A percentile compares a stretch with the other conserved stretches of the same genome.
Conservation (phyloP, 2,329 filamentous ascomycete species). For the Cytospora mali region DNA sequence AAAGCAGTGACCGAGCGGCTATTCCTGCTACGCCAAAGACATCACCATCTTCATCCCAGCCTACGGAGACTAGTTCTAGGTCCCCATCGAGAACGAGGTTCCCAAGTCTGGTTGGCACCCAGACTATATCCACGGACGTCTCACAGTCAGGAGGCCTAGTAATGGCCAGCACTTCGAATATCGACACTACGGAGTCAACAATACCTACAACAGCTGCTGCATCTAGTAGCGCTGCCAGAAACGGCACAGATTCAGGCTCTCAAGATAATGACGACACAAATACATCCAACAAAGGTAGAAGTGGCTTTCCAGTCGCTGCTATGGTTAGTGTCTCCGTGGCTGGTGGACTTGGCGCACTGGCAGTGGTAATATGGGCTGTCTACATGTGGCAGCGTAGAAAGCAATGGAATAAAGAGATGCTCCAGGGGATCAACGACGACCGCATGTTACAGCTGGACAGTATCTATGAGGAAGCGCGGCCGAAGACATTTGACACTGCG, state of each 20-base stretch:
- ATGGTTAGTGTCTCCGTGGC: constrained; percentile 13
- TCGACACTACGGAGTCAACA: not conserved
- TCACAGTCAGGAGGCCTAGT: not conserved
- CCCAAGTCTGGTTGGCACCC: constrained; percentile 8
- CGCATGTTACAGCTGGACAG: constrained; percentile 16
- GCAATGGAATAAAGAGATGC: constrained; percentile 9
- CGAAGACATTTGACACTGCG: constrained; percentile 13
- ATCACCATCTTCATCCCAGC: constrained; percentile 4
- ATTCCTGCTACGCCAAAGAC: not conserved
- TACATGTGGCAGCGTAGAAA: constrained; percentile 15
- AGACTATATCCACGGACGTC: not conserved
- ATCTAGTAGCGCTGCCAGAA: not conserved
- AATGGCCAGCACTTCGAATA: constrained; percentile 3
- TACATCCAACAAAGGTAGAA: not conserved
- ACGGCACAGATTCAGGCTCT: not conserved
- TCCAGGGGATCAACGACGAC: constrained; percentile 17
- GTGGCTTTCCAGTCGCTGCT: constrained; percentile 9
- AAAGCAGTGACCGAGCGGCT: constrained; percentile 2
- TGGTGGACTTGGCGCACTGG: constrained; percentile 11
- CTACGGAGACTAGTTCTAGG: not conserved
- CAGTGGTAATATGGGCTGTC: constrained; percentile 10
- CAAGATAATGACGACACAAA: not conserved
- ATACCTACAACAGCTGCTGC: constrained; percentile 1
- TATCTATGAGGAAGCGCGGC: constrained; percentile 8
- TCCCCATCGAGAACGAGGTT: not conserved